Conservation (phyloP, 2,329 filamentous ascomycete species). For the Cordyceps pruinosa region DNA sequence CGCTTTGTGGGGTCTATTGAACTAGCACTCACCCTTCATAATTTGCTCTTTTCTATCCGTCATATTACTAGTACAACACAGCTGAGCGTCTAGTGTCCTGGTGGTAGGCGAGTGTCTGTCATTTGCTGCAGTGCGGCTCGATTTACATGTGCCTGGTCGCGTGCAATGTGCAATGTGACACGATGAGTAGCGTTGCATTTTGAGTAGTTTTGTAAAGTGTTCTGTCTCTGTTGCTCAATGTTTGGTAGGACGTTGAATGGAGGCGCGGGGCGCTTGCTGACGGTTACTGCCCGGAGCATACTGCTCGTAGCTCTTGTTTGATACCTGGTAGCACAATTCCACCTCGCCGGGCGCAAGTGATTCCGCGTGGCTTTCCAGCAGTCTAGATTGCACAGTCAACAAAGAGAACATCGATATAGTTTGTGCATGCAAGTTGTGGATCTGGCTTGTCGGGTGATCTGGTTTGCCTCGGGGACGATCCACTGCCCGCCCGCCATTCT, state of each 20-base stretch:
- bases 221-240: not conserved
- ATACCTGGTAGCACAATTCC: too few species aligned
- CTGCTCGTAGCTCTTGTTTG: too few species aligned
- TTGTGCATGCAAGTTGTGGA: not conserved
- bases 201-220: not conserved
- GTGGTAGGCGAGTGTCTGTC: not conserved
- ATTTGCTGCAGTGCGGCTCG: not conserved
- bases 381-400: not conserved
- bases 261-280: not conserved
- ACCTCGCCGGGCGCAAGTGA: not conserved
- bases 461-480: not conserved
- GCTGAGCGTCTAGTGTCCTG: not conserved
- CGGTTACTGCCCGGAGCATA: too few species aligned
- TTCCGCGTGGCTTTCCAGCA: not conserved
- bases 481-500: not conserved
- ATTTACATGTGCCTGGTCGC: not conserved
- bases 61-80: not conserved
- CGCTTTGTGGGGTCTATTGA: constrained; percentile 2
- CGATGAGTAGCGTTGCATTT: not conserved
- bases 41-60: not conserved
- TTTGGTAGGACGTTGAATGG: not conserved
- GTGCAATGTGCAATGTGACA: not conserved
- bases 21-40: not conserved
- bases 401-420: not conserved
- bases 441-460: constrained; percentile 4